Evolutionary conservation across 2,329 filamentous ascomycete genomes (phyloP).

Genomic region (Orbilia ellipsospora): DNA sequence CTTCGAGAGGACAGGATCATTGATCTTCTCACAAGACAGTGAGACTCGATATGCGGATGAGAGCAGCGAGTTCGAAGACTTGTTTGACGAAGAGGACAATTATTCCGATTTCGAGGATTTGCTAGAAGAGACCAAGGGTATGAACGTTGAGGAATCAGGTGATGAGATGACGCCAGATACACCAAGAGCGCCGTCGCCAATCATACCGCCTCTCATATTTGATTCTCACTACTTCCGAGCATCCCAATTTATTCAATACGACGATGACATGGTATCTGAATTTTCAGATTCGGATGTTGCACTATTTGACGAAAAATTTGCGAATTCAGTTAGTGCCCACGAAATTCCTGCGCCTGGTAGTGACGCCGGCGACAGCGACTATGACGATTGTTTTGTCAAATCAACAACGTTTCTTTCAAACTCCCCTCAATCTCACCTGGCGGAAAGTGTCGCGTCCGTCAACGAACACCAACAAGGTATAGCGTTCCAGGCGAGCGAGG

Average conservation of each 20-base stretch:
- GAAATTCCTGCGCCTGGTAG: neutral
- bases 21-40: conserved; percentile 28
- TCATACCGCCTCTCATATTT: neutral
- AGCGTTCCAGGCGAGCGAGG: conserved; percentile 27
- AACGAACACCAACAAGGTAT: neutral
- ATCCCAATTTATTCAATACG: neutral
- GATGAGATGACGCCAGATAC: conserved; percentile 35
- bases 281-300: conserved; percentile 14
- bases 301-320: conserved; percentile 23
- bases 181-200: neutral
- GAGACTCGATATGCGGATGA: conserved; percentile 4
- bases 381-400: conserved; percentile 28
- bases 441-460: neutral
- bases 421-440: neutral
- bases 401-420: neutral
- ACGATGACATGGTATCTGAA: conserved; percentile 37
- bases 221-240: neutral
- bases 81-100: conserved; percentile 43
- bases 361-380: neutral
- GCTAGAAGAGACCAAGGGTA: conserved; percentile 21
- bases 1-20: conserved; percentile 27
- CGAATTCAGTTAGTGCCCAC: neutral
- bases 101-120: conserved; percentile 54
- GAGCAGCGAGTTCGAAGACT: conserved; percentile 43
- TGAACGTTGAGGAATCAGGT: neutral